Evolutionary conservation across 139 green algal species (phyloP).

Genomic region (Dunaliella primolecta): DNA sequence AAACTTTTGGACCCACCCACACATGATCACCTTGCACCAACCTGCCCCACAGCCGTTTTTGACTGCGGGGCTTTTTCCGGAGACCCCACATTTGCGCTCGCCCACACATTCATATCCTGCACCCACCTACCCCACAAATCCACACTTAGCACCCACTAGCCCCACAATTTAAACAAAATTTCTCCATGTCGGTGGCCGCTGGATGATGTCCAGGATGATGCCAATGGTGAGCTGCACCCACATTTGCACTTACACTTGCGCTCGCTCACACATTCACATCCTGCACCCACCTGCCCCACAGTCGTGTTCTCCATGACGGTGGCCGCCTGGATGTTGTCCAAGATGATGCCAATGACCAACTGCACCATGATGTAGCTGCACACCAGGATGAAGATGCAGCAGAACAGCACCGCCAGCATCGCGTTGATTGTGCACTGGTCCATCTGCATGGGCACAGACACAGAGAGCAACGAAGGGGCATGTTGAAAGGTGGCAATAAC

Average conservation of each 20-base stretch:
- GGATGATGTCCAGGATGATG: conserved; percentile 28
- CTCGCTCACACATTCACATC: too few relatives aligned
- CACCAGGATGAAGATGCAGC: conserved; percentile 65
- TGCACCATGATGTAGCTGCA: conserved; percentile 71
- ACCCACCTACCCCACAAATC: too few relatives aligned
- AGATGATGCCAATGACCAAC: conserved; percentile 56
- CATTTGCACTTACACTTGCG: too few relatives aligned
- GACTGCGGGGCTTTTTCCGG: too few relatives aligned
- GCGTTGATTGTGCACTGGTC: conserved; percentile 39
- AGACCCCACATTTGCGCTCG: too few relatives aligned
- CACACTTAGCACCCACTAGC: too few relatives aligned
- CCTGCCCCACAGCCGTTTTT: too few relatives aligned
- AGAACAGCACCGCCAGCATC: conserved; percentile 57
- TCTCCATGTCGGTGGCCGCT: background rate
- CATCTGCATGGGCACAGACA: background rate
- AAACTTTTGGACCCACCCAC: too few relatives aligned
- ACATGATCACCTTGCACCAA: too few relatives aligned
- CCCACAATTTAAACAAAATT: too few relatives aligned
- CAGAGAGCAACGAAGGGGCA: background rate
- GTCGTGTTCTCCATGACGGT: background rate
- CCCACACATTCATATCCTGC: too few relatives aligned
- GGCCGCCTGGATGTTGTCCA: conserved; percentile 22
- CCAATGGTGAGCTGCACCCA: conserved; percentile 73
- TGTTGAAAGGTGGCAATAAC: conserved; percentile 61
- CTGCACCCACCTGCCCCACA: conserved; percentile 11